Conservation (phyloP, 805 yeast species). For the Yamadazyma philogaea region DNA sequence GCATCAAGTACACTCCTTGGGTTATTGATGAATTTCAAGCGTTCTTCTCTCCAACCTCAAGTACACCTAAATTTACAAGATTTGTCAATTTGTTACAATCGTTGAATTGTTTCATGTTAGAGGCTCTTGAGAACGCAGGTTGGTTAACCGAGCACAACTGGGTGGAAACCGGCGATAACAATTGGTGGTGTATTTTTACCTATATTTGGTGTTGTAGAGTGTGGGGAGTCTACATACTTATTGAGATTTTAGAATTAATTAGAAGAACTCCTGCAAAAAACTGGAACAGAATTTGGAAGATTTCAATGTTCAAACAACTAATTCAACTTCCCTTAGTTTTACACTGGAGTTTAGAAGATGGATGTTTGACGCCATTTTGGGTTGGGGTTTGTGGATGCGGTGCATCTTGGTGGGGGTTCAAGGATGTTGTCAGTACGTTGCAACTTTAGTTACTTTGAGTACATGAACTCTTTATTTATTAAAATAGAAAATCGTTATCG, state of each 20-base stretch:
- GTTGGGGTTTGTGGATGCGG: constrained; percentile 45
- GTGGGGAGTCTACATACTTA: constrained; percentile 40
- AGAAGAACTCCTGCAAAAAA: constrained; percentile 39
- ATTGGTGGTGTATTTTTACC: constrained; percentile 41
- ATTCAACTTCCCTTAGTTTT: constrained; percentile 42
- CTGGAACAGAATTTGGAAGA: constrained; percentile 36
- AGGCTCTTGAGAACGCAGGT: constrained; percentile 41
- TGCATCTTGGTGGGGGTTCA: constrained; percentile 43
- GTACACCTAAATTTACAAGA: constrained; percentile 18
- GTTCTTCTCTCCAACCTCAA: constrained; percentile 22
- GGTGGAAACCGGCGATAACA: constrained; percentile 40
- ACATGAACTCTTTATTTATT: too few relatives aligned
- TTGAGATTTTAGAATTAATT: constrained; percentile 39
- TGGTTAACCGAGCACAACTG: constrained; percentile 47
- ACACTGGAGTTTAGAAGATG: constrained; percentile 45
- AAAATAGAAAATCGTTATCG: neutral
- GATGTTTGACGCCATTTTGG: constrained; percentile 46
- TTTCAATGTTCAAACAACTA: constrained; percentile 33
- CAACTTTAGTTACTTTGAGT: constrained; percentile 23
- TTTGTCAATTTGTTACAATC: constrained; percentile 38
- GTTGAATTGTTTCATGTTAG: constrained; percentile 38
- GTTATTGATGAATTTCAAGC: constrained; percentile 37
- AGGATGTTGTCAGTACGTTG: constrained; percentile 33
- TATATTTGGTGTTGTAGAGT: constrained; percentile 45
- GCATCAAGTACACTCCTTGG: constrained; percentile 45